Base-by-base conservation (phyloP, 768 basidiomycete species). In the Rhodotorula diobovata region DNA sequence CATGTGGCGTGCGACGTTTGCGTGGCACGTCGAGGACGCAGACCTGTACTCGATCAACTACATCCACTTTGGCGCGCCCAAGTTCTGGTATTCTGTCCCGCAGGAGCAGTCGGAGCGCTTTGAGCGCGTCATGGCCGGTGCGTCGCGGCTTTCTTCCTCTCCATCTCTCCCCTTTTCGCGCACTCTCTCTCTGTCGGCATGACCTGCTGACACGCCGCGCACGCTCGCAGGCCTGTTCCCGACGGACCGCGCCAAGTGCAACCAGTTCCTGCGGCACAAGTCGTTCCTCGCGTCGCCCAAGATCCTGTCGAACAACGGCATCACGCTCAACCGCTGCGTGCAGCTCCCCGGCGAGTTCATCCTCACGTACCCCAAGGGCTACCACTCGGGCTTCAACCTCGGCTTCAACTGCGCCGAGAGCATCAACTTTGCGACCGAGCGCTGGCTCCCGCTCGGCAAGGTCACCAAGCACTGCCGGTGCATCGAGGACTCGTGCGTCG, bases 11-110 rank as follows among this genome's bases (percentile, higher is more conserved):
- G 95, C 95, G 34, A 93, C 93, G 0, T 98, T 98, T 81, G 91
- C 93, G 0, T 99, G 96, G 95, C 96, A 99, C 77, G 96, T 99
- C 59, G 96, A 99, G 81, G 96, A 99, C 80, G 96, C 97, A 91
- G 96, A 99, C 78, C 84, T 99, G 2, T 97, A 95, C 81, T 94
- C 92, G 67, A 98, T 99, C 82, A 99, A 99, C 79, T 98, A 93
- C 79, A 91, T 99, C 66, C 96, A 99, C 80, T 98, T 97, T 76
- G 96, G 96, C 0, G 93, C 94, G 0, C 93, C 94, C 3, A 98
- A 84, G 73, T 82, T 90, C 78, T 99, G 96, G 96, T 98, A 98
- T 80, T 89, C 93, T 4, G 84, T 98, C 28, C 96, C 96, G 7
- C 94, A 96, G 80, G 89, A 85, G 28, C 86, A 91, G 68, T 87